These are phyloP conservation scores for Salisapilia sapeloensis DNA, from an alignment of 352 stramenopile species.

Conservation along the genomic window DNA sequence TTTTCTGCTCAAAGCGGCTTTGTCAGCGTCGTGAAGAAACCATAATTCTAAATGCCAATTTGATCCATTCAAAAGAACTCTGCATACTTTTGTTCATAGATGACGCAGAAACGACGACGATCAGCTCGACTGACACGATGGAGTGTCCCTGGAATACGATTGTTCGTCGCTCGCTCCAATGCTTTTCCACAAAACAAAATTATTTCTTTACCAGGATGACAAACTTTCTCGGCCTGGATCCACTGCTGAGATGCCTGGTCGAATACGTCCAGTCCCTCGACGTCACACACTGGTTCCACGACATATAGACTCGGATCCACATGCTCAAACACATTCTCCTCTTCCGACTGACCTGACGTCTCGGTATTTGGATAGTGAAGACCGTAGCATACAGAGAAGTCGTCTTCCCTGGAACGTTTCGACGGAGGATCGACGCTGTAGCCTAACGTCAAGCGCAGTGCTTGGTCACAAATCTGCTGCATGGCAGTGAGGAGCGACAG, in stretches of 20 bases:
- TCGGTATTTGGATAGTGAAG: conserved; percentile 40
- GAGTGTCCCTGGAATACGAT: conserved; percentile 26
- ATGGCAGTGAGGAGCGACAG: conserved; percentile 17
- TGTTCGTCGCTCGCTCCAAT: conserved; percentile 19
- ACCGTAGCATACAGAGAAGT: conserved; percentile 46
- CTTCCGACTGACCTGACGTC: conserved; percentile 26
- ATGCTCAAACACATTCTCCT: conserved; percentile 47
- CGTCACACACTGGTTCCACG: conserved; percentile 27
- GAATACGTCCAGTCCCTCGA: conserved; percentile 38
- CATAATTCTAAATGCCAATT: conserved; percentile 6
- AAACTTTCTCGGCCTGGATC: conserved; percentile 28
- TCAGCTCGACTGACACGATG: conserved; percentile 26
- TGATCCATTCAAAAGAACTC: conserved; percentile 11
- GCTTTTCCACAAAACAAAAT: conserved; percentile 42
- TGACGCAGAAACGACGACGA: conserved; percentile 28
- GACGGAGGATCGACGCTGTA: conserved; percentile 14
- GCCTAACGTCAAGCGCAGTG: conserved; percentile 24
- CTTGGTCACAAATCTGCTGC: conserved; percentile 33
- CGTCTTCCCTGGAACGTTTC: conserved; percentile 12
- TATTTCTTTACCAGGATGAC: conserved; percentile 28
- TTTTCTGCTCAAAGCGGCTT: conserved; percentile 93
- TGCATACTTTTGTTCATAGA: conserved; percentile 53
- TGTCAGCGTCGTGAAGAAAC: conserved; percentile 84
- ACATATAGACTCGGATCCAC: conserved; percentile 44
- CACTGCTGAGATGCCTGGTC: conserved; percentile 29